Percentiles rank a stretch among this genome's conserved stretches.
These are phyloP conservation scores for Neohortaea acidophila DNA, from an alignment of 495 filamentous ascomycete genomes.

Conservation along the genomic window DNA sequence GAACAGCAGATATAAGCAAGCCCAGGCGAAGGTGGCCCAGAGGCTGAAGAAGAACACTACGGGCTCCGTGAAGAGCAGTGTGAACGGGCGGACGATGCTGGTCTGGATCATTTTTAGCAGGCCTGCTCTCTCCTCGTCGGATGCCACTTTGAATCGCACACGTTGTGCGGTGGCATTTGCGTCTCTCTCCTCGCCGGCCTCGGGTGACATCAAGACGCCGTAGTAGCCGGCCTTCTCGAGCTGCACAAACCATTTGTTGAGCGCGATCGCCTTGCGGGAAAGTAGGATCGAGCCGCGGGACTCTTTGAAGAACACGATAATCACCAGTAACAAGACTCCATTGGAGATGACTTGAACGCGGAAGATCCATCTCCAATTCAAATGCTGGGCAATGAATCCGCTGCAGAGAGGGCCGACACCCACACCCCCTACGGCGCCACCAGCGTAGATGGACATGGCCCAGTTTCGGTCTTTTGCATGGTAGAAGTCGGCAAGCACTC, in stretches of 20 bases:
- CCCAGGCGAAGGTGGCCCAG: slow-evolving; percentile 86
- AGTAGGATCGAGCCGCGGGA: slow-evolving; percentile 72
- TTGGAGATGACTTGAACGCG: slow-evolving; percentile 66
- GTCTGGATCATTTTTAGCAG: slow-evolving; percentile 57
- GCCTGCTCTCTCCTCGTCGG: slow-evolving; percentile 63
- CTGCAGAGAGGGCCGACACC: slow-evolving; percentile 63
- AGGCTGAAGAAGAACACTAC: slow-evolving; percentile 91
- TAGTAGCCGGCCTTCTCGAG: slow-evolving; percentile 51
- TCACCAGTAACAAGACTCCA: slow-evolving; percentile 42
- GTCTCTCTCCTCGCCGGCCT: slow-evolving; percentile 7
- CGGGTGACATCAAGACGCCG: slow-evolving; percentile 38
- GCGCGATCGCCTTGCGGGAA: slow-evolving; percentile 50
- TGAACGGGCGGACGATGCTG: slow-evolving; percentile 67
- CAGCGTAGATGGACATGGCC: slow-evolving; percentile 79
- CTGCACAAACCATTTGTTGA: slow-evolving; percentile 71
- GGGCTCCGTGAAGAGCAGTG: slow-evolving; percentile 75
- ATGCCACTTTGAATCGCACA: slow-evolving; percentile 72
- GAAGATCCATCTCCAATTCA: slow-evolving; percentile 79
- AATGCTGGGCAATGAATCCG: slow-evolving; percentile 51
- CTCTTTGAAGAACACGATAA: slow-evolving; percentile 55
- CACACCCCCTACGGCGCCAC: slow-evolving; percentile 61
- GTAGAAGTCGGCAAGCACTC: slow-evolving; percentile 81
- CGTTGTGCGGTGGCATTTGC: slow-evolving; percentile 34
- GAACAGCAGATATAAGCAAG: slow-evolving; percentile 73
- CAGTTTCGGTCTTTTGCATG: slow-evolving; percentile 64